Percentiles rank a stretch among this genome's conserved stretches.
Conservation (phyloP, 148 eudicot species). For the Rhododendron simsii region DNA sequence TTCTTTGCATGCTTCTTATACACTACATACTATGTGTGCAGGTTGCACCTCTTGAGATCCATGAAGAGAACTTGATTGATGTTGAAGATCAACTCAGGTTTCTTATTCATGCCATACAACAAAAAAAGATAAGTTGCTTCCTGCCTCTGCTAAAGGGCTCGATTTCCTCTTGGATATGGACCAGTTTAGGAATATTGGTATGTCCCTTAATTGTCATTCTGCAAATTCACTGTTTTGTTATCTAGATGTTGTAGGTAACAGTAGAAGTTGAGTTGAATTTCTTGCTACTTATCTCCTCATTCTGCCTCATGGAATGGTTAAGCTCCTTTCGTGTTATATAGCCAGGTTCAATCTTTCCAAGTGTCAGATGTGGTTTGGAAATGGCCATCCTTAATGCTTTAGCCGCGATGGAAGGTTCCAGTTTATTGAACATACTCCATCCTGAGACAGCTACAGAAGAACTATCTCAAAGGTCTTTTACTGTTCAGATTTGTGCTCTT, state of each 20-base stretch:
- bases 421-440: slow-evolving; percentile 55
- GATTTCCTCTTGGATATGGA: slow-evolving; percentile 78
- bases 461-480: slow-evolving; percentile 26
- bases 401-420: slow-evolving; percentile 54
- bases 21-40: slow-evolving; percentile 16
- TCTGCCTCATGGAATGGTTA: background rate
- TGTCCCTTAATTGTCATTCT: slow-evolving; percentile 13
- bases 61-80: slow-evolving; percentile 57
- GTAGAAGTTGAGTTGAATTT: background rate
- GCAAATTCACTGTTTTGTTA: background rate
- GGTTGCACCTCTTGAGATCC: slow-evolving; percentile 87
- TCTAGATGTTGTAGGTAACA: background rate
- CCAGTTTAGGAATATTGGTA: slow-evolving; percentile 73
- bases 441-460: slow-evolving; percentile 25
- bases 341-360: slow-evolving; percentile 75
- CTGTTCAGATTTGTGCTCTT: slow-evolving; percentile 77
- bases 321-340: slow-evolving; percentile 25
- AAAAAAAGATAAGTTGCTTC: slow-evolving; percentile 35
- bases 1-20: background rate
- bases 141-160: slow-evolving; percentile 70
- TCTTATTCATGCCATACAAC: slow-evolving; percentile 51
- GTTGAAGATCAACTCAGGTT: slow-evolving; percentile 85
- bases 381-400: slow-evolving; percentile 92
- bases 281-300: background rate
- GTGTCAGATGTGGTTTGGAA: slow-evolving; percentile 95